Conservation (phyloP, 2,329 filamentous ascomycete genomes). For the Drechslerella stenobrocha region DNA sequence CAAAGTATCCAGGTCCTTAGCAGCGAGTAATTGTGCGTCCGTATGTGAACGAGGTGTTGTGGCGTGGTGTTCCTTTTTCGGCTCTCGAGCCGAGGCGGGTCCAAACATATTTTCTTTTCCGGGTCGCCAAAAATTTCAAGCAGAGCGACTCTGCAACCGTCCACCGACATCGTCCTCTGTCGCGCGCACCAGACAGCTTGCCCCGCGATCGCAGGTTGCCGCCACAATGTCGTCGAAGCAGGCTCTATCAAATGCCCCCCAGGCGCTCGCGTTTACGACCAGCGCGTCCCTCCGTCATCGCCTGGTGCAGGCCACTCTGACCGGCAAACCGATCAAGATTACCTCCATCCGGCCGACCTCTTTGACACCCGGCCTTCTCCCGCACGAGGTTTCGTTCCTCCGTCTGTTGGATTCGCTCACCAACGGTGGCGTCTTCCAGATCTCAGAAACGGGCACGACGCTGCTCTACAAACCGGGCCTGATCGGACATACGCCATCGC, state of each 20-base stretch:
- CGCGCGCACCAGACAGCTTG: background rate
- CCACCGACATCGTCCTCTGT: too few species aligned
- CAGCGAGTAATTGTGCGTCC: too few species aligned
- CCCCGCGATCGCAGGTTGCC: conserved; percentile 6
- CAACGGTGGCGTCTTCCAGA: conserved; percentile 92
- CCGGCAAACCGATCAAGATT: conserved; percentile 84
- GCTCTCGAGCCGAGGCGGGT: too few species aligned
- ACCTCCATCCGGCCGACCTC: conserved; percentile 89
- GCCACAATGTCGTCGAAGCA: conserved; percentile 21
- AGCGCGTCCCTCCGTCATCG: conserved; percentile 81
- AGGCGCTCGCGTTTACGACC: conserved; percentile 75
- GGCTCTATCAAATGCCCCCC: conserved; percentile 55
- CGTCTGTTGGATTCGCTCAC: conserved; percentile 92
- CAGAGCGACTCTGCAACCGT: too few species aligned
- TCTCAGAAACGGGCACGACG: conserved; percentile 93
- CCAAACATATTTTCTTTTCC: too few species aligned
- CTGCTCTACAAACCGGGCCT: conserved; percentile 89
- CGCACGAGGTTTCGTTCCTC: conserved; percentile 92
- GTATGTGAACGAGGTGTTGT: too few species aligned
- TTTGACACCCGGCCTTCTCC: conserved; percentile 82
- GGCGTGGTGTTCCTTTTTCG: too few species aligned
- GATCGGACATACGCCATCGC: conserved; percentile 63
- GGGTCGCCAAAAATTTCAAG: too few species aligned
- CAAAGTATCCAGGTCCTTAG: too few species aligned
- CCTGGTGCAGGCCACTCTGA: conserved; percentile 85